Base-by-base conservation (phyloP, 116 monocot genomes). In the Trichopus zeylanicus region DNA sequence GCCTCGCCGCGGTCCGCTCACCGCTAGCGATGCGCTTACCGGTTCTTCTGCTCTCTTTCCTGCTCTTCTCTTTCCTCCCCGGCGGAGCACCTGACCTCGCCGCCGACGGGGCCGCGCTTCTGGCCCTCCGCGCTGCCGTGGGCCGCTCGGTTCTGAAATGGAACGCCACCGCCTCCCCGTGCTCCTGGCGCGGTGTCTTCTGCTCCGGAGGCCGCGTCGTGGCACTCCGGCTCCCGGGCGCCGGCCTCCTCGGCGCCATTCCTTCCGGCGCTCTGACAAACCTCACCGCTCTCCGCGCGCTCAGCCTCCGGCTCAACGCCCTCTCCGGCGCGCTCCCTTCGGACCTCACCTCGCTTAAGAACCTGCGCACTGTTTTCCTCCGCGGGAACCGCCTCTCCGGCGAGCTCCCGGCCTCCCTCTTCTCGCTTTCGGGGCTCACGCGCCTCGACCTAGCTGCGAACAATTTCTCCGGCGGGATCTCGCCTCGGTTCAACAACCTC, bases 371-470 rank as follows among this genome's bases (percentile, higher is more conserved):
- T 59, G 58, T 91, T 53, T 78, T 77, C 73, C 68, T 91, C 48
- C 86, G 86, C 32, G 54, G 60, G 8, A 91, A 91, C 73, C 69
- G 68, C 55, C 69, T 91, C 75, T 73, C 77, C 57, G 87, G 87
- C 38, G 69, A 62, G 58, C 32, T 92, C 51, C 81, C 87, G 9
- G 9, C 58, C 2, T 63, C 62, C 26, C 31, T 86, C 56, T 52
- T 55, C 46, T 30, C 56, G 1, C 73, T 87, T 31, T 29, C 32
- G 21, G 73, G 67, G 37, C 73, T 92, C 18, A 68, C 83, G 13
- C 76, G 83, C 31, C 73, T 92, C 29, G 63, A 69, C 73, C 70
- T 92, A 48, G 83, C 81, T 1, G 68, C 21, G 6, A 92, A 92
- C 69, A 35, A 59, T 19, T 76, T 92, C 75, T 62, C 81, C 37